These are phyloP conservation scores for Rhodotorula paludigena DNA, from an alignment of 768 basidiomycete genomes.

Conservation along the genomic window DNA sequence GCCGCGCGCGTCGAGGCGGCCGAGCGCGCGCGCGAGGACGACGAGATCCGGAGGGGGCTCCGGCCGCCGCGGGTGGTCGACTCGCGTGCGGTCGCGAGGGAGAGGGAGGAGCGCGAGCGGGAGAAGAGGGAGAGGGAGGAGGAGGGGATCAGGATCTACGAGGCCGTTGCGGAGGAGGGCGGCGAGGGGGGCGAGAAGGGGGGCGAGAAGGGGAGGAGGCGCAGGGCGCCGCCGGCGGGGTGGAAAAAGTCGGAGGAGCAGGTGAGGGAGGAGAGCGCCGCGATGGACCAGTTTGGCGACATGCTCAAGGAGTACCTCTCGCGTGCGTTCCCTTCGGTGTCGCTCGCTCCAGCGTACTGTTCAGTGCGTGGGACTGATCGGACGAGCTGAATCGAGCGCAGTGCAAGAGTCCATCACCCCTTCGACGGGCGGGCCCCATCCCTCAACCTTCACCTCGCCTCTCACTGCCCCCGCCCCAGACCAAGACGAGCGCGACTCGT, in stretches of 20 bases:
- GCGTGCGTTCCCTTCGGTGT: conserved; percentile 25
- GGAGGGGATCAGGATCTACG: conserved; percentile 17
- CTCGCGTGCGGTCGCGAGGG: no score
- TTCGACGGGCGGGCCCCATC: no score
- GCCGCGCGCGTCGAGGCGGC: background rate
- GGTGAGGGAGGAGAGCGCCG: background rate
- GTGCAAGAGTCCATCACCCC: conserved; percentile 25
- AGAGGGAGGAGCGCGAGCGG: background rate
- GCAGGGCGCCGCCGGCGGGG: no score
- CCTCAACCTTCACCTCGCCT: background rate
- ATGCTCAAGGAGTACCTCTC: conserved; percentile 43
- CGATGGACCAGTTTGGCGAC: conserved; percentile 40
- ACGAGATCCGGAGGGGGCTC: conserved; percentile 7
- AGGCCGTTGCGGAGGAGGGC: conserved; percentile 13
- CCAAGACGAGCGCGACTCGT: background rate
- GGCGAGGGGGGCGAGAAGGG: background rate
- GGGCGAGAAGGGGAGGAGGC: background rate
- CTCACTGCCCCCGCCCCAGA: background rate
- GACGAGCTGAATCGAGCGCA: background rate
- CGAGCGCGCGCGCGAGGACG: conserved; percentile 1
- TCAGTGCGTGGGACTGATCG: no score
- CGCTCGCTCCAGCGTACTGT: no score
- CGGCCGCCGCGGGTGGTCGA: conserved; percentile 6
- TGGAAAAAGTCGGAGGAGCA: background rate
- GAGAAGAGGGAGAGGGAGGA: background rate